phyloP scores from a whole-genome alignment of 495 filamentous ascomycete species.

The Pyrenopolyporus hunteri region DNA sequence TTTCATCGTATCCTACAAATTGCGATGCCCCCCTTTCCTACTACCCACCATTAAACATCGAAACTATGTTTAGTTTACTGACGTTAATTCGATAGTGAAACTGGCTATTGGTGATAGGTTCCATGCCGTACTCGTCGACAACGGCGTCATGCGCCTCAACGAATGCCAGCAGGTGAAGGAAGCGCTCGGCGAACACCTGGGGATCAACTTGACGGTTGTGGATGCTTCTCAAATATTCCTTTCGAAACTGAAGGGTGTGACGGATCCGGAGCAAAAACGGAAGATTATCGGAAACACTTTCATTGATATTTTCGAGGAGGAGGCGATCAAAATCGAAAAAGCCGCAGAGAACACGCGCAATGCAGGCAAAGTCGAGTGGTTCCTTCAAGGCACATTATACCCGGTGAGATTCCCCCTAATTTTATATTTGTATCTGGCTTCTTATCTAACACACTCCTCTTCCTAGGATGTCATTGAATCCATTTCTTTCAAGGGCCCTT shows the following conservation, averaged over 20 bases:
- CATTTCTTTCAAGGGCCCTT: constrained; percentile 82
- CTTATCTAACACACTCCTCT: constrained; percentile 9
- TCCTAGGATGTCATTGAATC: constrained; percentile 77
- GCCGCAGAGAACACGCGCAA: constrained; percentile 64
- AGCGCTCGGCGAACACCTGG: constrained; percentile 74
- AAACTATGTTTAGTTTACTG: neutral
- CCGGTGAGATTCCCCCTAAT: constrained; percentile 45
- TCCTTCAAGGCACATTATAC: constrained; percentile 86
- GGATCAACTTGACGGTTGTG: constrained; percentile 88
- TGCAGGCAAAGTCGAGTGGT: constrained; percentile 76
- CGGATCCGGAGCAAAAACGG: constrained; percentile 88
- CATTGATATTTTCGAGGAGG: constrained; percentile 87
- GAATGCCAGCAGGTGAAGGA: constrained; percentile 82
- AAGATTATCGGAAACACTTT: constrained; percentile 88
- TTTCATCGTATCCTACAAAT: too few relatives aligned
- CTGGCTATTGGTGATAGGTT: constrained; percentile 86
- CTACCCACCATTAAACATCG: too few relatives aligned
- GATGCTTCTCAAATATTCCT: constrained; percentile 82
- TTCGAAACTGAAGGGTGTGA: constrained; percentile 71
- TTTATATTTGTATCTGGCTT: too few relatives aligned
- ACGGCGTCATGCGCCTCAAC: constrained; percentile 77
- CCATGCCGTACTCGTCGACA: constrained; percentile 88
- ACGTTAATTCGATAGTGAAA: constrained; percentile 37
- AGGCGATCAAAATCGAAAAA: constrained; percentile 76
- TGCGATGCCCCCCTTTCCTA: too few relatives aligned